Evolutionary conservation across 2,329 filamentous ascomycete genomes (phyloP), one percentile per base, ranked within the genome.

Genomic region (Fusarium liriodendri): DNA sequence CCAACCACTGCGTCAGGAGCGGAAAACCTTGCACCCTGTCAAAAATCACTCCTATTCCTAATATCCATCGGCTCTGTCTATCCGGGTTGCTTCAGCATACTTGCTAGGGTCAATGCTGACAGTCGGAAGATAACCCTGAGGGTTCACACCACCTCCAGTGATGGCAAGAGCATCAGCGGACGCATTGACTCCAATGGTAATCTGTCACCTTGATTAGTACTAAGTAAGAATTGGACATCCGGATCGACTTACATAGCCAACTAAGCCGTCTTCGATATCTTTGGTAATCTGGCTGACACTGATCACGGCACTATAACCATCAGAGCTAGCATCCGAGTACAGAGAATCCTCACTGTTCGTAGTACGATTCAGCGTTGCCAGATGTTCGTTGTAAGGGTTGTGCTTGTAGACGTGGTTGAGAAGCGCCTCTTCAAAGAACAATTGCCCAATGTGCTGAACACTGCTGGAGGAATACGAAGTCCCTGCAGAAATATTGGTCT

Each of bases 401-500:
- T 20, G 7, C 27, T 13, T 6, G 27, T 54, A 54, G 29, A 33
- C 29, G 13, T n/a, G 29, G 50, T 32, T 54, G 25, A 54, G 16
- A 14, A 54, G 27, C 18, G 18, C 8, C 50, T 54, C 50, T n/a
- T 54, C 18, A 11, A 54, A 54, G 50, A 54, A 54, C 16, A 54
- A 6, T 3, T 54, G 50, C 6, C 50, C 50, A 33, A 54, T 20
- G 27, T 54, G 50, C 16, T 33, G 50, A 6, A 54, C 40, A 52
- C 54, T 59, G 42, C 67, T 69, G 33, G 62, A 42, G n/a, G 63
- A 66, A 37, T 60, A 69, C 5, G 60, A 66, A 5, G 67, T 67
- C 4, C 67, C 63, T 27, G 66, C 63, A 40, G 67, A 59, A 27
- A 69, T 55, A 59, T 69, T 66, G 8, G 67, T 67, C 42, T 69